Evolutionary conservation across 1,284 basidiomycete genomes (phyloP), one percentile per base, ranked within the genome.

Genomic region (Ganoderma leucocontextum): DNA sequence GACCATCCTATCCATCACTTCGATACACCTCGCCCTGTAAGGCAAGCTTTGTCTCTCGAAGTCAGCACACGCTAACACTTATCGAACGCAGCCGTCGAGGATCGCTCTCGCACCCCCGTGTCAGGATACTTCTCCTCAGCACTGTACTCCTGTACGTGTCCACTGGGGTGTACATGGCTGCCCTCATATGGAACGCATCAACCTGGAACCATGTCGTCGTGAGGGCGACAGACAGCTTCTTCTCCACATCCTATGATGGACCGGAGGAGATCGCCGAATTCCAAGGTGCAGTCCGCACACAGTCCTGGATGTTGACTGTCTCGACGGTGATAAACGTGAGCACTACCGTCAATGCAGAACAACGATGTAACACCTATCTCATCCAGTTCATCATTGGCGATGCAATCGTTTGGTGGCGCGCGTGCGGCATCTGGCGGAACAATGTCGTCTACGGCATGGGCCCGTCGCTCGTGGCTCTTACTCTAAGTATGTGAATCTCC

Each of bases 321-420:
- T 17, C 52, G 9, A 35, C 33, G 6, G 52, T 55, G 52, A 55
- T 55, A 8, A 55, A 55, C 33, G 52, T 55, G 17, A 33, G 52
- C 52, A 13, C 7, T 13, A 1, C 7, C 22, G 9, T 5, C 9
- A 12, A 17, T 33, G 1, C 29, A 13, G 10, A 49, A 25, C n/a
- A 13, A 3, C 5, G 1, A 33, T 19, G 52, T 1, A 29, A 53
- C 13, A 53, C 4, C 7, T 33, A 8, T 35, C 15, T 55, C 6
- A 55, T 29, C 29, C 25, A 61, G 60, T 12, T 61, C 17, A 9
- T 61, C 15, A 44, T 61, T 13, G 41, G 41, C 2, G 60, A 61
- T 41, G 60, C 60, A 1, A 61, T 44, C 15, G 25, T 61, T 9
- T 33, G 38, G 25, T 61, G 60, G 60, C 60, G 60, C 8, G 60